These are phyloP conservation scores for Meyerozyma sp. DNA, from an alignment of 1,139 yeast genomes.

Conservation along the genomic window DNA sequence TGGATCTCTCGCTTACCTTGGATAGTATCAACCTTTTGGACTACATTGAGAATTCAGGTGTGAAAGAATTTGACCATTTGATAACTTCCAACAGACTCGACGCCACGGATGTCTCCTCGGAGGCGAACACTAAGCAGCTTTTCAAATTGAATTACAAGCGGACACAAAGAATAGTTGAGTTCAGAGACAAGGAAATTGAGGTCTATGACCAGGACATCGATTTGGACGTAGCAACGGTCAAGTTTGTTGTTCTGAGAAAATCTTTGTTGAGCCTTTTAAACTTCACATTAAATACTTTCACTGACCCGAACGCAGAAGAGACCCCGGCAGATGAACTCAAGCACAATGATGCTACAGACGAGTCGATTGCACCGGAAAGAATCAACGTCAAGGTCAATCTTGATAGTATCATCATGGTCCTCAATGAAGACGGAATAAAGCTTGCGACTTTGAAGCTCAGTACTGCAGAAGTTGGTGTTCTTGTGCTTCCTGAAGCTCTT, in stretches of 20 bases:
- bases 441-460: slow-evolving; percentile 76
- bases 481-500: slow-evolving; percentile 72
- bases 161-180: slow-evolving; percentile 56
- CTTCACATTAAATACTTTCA: slow-evolving; percentile 79
- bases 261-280: slow-evolving; percentile 76
- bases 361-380: slow-evolving; percentile 61
- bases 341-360: slow-evolving; percentile 54
- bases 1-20: slow-evolving; percentile 63
- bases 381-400: slow-evolving; percentile 65
- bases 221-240: slow-evolving; percentile 76
- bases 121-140: slow-evolving; percentile 32
- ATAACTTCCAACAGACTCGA: slow-evolving; percentile 60
- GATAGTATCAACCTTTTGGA: slow-evolving; percentile 70
- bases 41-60: slow-evolving; percentile 59
- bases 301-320: slow-evolving; percentile 69
- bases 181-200: slow-evolving; percentile 53
- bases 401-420: slow-evolving; percentile 67
- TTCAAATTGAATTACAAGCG: slow-evolving; percentile 60
- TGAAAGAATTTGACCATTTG: slow-evolving; percentile 61
- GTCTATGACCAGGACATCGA: slow-evolving; percentile 74
- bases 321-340: slow-evolving; percentile 64
- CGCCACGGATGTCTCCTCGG: slow-evolving; percentile 18
- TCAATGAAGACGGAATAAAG: slow-evolving; percentile 80
- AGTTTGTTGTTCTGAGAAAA: slow-evolving; percentile 70
- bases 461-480: slow-evolving; percentile 63